Evolutionary conservation across 2,329 filamentous ascomycete genomes (phyloP).

Genomic region (Pseudocercospora macadamiae): DNA sequence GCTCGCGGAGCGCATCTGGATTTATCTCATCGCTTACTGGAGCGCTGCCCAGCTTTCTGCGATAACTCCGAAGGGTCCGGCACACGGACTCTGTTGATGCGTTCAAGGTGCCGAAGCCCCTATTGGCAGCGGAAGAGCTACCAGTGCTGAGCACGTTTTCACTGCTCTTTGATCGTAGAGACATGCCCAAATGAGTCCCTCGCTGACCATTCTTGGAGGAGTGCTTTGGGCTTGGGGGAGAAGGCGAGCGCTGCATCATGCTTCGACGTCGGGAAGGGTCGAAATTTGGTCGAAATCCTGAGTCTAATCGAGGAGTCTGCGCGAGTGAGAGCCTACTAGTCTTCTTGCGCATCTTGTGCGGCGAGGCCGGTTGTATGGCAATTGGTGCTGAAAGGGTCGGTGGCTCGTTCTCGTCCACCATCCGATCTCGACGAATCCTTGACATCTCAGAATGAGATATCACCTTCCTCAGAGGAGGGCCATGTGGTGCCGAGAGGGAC

Average conservation of each 20-base stretch:
- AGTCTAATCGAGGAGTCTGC: slow-evolving; percentile 49
- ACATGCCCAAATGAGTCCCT: slow-evolving; percentile 53
- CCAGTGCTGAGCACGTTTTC: slow-evolving; percentile 36
- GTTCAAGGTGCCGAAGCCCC: slow-evolving; percentile 52
- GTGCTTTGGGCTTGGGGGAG: slow-evolving; percentile 41
- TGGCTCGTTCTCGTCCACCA: slow-evolving; percentile 40
- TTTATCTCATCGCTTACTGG: slow-evolving; percentile 51
- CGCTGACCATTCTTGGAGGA: slow-evolving; percentile 37
- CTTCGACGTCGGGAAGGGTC: slow-evolving; percentile 30
- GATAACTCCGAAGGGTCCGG: slow-evolving; percentile 60
- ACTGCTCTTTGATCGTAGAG: slow-evolving; percentile 50
- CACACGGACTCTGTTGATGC: slow-evolving; percentile 61
- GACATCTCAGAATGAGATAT: slow-evolving; percentile 85
- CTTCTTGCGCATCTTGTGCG: slow-evolving; percentile 59
- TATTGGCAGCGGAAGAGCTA: slow-evolving; percentile 32
- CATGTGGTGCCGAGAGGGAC: slow-evolving; percentile 50
- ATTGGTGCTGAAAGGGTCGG: slow-evolving; percentile 44
- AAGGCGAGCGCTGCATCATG: slow-evolving; percentile 44
- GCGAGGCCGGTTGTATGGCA: slow-evolving; percentile 47
- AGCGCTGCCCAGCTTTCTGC: slow-evolving; percentile 56
- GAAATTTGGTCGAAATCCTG: slow-evolving; percentile 38
- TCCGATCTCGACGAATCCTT: slow-evolving; percentile 65
- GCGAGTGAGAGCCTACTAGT: slow-evolving; percentile 57
- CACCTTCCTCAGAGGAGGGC: slow-evolving; percentile 79
- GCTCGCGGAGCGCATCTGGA: slow-evolving; percentile 53